Percentiles rank a stretch among this genome's conserved stretches.
phyloP scores from a whole-genome alignment of 2,329 filamentous ascomycete genomes.

The Clonostachys chloroleuca region DNA sequence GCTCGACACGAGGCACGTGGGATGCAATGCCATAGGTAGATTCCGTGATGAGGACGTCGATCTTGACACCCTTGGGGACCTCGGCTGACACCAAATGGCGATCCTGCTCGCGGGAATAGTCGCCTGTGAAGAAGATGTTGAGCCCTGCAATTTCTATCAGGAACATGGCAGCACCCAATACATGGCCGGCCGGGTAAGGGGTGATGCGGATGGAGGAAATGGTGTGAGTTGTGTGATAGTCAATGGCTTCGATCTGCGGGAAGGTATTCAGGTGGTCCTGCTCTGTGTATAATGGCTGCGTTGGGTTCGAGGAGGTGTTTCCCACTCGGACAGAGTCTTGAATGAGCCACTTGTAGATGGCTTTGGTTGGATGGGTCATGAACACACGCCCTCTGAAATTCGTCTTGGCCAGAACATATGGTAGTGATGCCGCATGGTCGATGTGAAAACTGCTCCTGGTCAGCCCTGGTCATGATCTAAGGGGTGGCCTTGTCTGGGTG shows the following conservation, averaged over 20 bases:
- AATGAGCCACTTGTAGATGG: conserved; percentile 99
- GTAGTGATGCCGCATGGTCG: conserved; percentile 97
- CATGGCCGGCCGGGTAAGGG: conserved; percentile 93
- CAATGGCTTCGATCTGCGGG: conserved; percentile 91
- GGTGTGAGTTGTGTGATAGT: conserved; percentile 96
- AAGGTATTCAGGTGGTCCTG: conserved; percentile 93
- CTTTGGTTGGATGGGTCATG: conserved; percentile 99
- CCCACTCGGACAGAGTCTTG: conserved; percentile 93
- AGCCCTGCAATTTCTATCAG: conserved; percentile 94
- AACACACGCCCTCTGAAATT: conserved; percentile 96
- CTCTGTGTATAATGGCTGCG: conserved; percentile 85
- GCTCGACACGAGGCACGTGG: conserved; percentile 83
- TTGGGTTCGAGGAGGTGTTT: conserved; percentile 59
- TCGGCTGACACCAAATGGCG: conserved; percentile 91
- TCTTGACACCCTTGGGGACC: conserved; percentile 82
- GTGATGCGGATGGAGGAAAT: conserved; percentile 96
- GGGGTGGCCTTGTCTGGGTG: neutral
- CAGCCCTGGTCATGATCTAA: neutral
- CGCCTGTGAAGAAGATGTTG: conserved; percentile 95
- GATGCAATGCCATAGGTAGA: conserved; percentile 96
- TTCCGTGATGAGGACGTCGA: conserved; percentile 96
- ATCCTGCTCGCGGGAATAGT: conserved; percentile 95
- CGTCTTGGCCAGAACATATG: conserved; percentile 95
- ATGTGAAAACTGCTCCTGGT: conserved; percentile 77
- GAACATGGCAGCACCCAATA: conserved; percentile 98